Conservation (phyloP, 805 yeast species). For the Candida hungchunana region DNA sequence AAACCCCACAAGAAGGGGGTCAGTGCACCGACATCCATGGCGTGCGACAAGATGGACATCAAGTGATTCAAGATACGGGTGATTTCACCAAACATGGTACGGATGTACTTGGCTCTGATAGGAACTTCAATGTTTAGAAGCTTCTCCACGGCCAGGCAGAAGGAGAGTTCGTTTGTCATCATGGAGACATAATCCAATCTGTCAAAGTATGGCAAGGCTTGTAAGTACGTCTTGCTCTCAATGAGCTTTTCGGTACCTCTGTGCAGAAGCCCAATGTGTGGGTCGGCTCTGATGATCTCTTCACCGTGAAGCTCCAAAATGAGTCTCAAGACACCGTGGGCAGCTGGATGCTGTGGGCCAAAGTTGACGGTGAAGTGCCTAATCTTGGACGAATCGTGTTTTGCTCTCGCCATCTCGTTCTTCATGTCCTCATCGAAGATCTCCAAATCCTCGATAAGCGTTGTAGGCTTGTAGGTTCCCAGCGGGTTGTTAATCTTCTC, state of each 20-base stretch:
- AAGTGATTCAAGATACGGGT: constrained; percentile 80
- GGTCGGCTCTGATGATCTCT: constrained; percentile 82
- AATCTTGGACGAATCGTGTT: constrained; percentile 39
- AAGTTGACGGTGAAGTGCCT: constrained; percentile 87
- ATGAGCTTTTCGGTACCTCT: constrained; percentile 88
- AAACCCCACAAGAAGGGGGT: constrained; percentile 94
- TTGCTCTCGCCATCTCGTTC: constrained; percentile 23
- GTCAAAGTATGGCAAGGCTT: constrained; percentile 85
- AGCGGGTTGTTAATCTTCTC: constrained; percentile 35
- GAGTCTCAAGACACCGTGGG: constrained; percentile 86
- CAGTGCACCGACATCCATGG: constrained; percentile 93
- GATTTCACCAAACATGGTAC: constrained; percentile 83
- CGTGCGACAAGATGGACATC: constrained; percentile 83
- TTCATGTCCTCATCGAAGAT: constrained; percentile 36
- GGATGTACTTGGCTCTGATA: constrained; percentile 75
- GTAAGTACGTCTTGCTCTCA: constrained; percentile 81
- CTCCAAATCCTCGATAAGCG: constrained; percentile 26
- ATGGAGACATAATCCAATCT: constrained; percentile 79
- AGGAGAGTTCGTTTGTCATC: constrained; percentile 90
- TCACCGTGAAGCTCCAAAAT: constrained; percentile 86
- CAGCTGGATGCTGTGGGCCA: constrained; percentile 95
- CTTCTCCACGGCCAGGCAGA: constrained; percentile 80
- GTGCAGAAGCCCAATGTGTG: constrained; percentile 84
- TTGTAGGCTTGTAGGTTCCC: constrained; percentile 32
- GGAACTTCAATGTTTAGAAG: constrained; percentile 82